Base-by-base conservation (phyloP, 2,329 filamentous ascomycete species). In the Ophioceras dolichostomum region DNA sequence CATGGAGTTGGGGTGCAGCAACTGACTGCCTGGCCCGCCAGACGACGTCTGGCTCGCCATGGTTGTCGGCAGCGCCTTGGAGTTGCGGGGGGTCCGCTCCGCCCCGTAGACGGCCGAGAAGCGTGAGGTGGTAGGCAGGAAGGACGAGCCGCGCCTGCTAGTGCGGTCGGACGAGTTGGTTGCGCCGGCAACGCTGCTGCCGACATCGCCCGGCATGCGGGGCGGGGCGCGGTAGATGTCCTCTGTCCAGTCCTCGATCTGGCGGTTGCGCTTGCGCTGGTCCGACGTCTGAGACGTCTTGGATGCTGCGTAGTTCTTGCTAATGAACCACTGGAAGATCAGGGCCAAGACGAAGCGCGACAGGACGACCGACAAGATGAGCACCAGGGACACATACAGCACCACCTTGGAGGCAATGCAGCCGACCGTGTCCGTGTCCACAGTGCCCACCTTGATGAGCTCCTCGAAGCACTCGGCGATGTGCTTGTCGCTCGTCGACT, bases 341-440 rank as follows among this genome's bases (percentile, higher is more conserved):
- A 96, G 55, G 10, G 91, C 91, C 36, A 98, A 72, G n/a, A 81
- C 54, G 53, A 98, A 98, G 47, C 94, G 89, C 44, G 82, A 73
- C 13, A 73, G 54, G 5, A 98, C 93, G 36, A 98, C 86, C 4
- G 86, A 78, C 41, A 98, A 62, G 60, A 98, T 98, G 58, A 98
- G 84, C 38, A 82, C 77, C 45, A 98, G 67, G 4, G 89, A 93
- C 37, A 94, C 79, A 54, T 98, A 98, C 31, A 98, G 77, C 4
- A 98, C 91, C 19, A 98, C 88, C 61, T 94, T 83, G 45, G 89
- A 94, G 2, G 91, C 91, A 56, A 98, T 98, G 62, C 91, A 98
- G 13, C 91, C 91, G 34, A 98, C 83, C 6, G 85, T 94, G 49
- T 94, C 88, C 0, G 91, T 96, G 52, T 98, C 93, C 42, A 98